Percentiles rank a stretch among this genome's conserved stretches.
phyloP scores from a whole-genome alignment of 2,329 filamentous ascomycete genomes.

The Chaetoscypha palmicola region DNA sequence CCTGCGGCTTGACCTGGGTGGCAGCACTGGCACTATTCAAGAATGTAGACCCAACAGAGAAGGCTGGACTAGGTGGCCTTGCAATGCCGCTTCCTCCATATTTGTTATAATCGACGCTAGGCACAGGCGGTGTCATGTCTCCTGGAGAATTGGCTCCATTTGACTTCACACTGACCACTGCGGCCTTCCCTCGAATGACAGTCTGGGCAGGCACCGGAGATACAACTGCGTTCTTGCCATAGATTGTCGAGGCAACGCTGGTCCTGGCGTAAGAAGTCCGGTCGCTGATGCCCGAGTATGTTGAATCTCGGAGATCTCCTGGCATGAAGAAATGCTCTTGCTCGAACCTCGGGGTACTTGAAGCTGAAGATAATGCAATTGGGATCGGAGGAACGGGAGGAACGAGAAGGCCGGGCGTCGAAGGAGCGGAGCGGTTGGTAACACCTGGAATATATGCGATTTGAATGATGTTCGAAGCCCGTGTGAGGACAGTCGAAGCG shows the following conservation, averaged over 20 bases:
- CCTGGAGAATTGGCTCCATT: slow-evolving; percentile 47
- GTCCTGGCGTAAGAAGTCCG: slow-evolving; percentile 57
- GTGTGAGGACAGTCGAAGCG: slow-evolving; percentile 88
- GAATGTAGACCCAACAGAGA: slow-evolving; percentile 63
- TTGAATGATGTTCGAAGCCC: slow-evolving; percentile 97
- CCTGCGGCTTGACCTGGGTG: slow-evolving; percentile 51
- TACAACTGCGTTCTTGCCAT: slow-evolving; percentile 83
- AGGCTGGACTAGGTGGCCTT: slow-evolving; percentile 49
- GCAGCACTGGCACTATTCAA: slow-evolving; percentile 55
- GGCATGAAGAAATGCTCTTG: slow-evolving; percentile 94
- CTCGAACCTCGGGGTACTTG: slow-evolving; percentile 52
- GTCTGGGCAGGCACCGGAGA: slow-evolving; percentile 74
- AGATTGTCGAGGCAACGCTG: slow-evolving; percentile 88
- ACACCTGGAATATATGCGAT: slow-evolving; percentile 98
- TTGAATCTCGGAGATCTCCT: slow-evolving; percentile 82
- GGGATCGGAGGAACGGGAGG: slow-evolving; percentile 94
- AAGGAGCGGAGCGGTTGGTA: slow-evolving; percentile 80
- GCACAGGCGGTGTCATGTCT: slow-evolving; percentile 61
- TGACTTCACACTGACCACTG: slow-evolving; percentile 86
- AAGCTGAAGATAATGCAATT: slow-evolving; percentile 49
- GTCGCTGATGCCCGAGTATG: slow-evolving; percentile 69
- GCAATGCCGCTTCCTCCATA: slow-evolving; percentile 35
- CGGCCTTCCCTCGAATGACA: slow-evolving; percentile 79
- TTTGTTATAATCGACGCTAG: slow-evolving; percentile 59
- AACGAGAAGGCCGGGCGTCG: slow-evolving; percentile 73